These are phyloP conservation scores for Alloteropsis angusta DNA, from an alignment of 202 grass and related monocot species.

Conservation along the genomic window DNA sequence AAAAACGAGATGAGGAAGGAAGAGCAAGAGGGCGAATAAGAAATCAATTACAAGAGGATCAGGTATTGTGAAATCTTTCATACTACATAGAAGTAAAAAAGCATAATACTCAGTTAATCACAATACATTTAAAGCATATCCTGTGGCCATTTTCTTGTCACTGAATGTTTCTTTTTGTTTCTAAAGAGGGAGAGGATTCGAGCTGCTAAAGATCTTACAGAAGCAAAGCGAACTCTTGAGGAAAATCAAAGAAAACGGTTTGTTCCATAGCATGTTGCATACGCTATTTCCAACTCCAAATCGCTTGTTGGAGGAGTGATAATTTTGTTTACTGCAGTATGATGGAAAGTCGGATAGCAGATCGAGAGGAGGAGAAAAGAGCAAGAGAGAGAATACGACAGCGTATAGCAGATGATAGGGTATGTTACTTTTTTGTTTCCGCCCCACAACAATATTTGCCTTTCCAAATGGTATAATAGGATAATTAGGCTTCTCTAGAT, in stretches of 20 bases:
- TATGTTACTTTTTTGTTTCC: slow-evolving; percentile 12
- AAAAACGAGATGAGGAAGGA: slow-evolving; percentile 45
- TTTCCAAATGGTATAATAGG: not conserved
- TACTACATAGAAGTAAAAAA: slow-evolving; percentile 9
- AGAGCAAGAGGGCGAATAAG: slow-evolving; percentile 24
- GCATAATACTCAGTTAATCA: not conserved
- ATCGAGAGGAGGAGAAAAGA: slow-evolving; percentile 80
- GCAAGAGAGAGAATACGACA: slow-evolving; percentile 70
- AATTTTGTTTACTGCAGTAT: slow-evolving; percentile 47
- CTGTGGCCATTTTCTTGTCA: not conserved
- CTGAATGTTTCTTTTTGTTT: slow-evolving; percentile 20
- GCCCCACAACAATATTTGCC: not conserved
- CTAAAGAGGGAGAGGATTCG: slow-evolving; percentile 53
- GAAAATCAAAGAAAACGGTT: slow-evolving; percentile 80
- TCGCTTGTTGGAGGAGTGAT: not conserved
- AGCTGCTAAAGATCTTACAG: slow-evolving; percentile 58
- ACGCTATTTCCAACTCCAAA: not conserved
- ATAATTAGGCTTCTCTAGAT: not conserved
- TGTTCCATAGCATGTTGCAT: slow-evolving; percentile 15
- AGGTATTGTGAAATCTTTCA: slow-evolving; percentile 27
- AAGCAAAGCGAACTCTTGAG: slow-evolving; percentile 64
- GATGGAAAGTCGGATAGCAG: slow-evolving; percentile 50
- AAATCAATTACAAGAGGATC: slow-evolving; percentile 44
- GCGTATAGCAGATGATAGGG: slow-evolving; percentile 80
- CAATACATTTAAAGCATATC: not conserved